Conservation (phyloP, 331 rosid genomes). For the Dryas integrifolia region DNA sequence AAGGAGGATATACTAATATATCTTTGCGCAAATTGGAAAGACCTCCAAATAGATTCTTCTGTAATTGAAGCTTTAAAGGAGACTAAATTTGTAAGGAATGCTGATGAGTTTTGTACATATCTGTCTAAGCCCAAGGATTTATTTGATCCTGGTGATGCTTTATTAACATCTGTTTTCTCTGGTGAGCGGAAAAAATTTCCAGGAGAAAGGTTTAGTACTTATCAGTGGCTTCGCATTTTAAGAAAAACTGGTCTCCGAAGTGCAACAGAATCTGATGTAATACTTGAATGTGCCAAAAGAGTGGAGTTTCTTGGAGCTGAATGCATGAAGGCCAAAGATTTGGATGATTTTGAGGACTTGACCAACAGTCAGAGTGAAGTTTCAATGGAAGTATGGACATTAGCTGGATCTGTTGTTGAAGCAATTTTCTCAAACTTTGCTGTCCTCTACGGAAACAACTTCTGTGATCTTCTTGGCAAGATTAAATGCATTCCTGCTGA, state of each 20-base stretch:
- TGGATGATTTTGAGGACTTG: constrained; percentile 71
- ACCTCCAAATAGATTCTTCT: constrained; percentile 69
- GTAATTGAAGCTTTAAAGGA: constrained; percentile 72
- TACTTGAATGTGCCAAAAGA: constrained; percentile 92
- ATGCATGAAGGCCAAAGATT: constrained; percentile 60
- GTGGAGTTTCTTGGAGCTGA: constrained; percentile 87
- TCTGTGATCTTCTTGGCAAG: constrained; percentile 82
- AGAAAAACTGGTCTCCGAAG: constrained; percentile 84
- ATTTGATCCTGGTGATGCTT: constrained; percentile 84
- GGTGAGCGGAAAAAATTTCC: constrained; percentile 88
- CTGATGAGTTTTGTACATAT: constrained; percentile 82
- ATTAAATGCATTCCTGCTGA: constrained; percentile 88
- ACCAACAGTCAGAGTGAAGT: constrained; percentile 52
- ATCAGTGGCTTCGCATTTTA: constrained; percentile 86
- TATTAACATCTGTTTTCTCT: constrained; percentile 82
- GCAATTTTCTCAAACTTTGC: constrained; percentile 84
- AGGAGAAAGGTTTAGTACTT: constrained; percentile 86
- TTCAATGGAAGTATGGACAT: constrained; percentile 75
- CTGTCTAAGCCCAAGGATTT: constrained; percentile 71
- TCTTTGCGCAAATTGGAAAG: constrained; percentile 80
- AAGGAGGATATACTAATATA: constrained; percentile 74
- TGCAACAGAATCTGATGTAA: constrained; percentile 73
- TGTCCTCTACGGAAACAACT: constrained; percentile 72
- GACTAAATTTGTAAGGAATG: constrained; percentile 77
- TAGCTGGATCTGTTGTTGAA: constrained; percentile 87